These are phyloP conservation scores for Colletotrichum gigasporum DNA, from an alignment of 2,329 filamentous ascomycete genomes.

Conservation along the genomic window DNA sequence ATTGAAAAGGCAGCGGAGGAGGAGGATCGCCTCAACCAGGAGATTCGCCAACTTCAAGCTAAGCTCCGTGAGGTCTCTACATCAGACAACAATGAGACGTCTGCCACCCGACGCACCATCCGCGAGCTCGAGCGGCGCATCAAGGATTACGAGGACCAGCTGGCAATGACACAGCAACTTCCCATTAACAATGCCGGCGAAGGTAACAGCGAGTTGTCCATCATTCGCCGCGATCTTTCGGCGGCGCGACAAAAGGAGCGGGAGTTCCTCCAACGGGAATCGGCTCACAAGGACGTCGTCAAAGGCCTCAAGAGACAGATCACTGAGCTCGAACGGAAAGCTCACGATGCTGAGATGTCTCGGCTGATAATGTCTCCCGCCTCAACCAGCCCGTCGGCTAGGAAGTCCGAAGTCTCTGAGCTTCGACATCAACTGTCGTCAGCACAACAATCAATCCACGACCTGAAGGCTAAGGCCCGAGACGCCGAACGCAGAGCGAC, in stretches of 20 bases:
- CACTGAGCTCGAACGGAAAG: constrained; percentile 71
- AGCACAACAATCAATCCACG: constrained; percentile 67
- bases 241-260: constrained; percentile 73
- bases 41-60: constrained; percentile 62
- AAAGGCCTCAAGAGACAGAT: constrained; percentile 73
- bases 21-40: constrained; percentile 68
- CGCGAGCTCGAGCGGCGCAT: constrained; percentile 72
- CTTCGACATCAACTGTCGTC: constrained; percentile 69
- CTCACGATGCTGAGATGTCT: constrained; percentile 71
- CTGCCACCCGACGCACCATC: constrained; percentile 69
- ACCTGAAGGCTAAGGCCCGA: constrained; percentile 58
- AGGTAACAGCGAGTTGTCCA: constrained; percentile 64
- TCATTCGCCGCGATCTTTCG: constrained; percentile 70
- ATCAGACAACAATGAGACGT: constrained; percentile 62
- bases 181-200: constrained; percentile 47
- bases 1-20: constrained; percentile 73
- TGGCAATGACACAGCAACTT: constrained; percentile 44
- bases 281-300: constrained; percentile 68
- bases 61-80: constrained; percentile 54
- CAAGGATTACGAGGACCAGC: constrained; percentile 60
- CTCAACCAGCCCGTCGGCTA: constrained; percentile 60
- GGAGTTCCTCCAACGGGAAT: constrained; percentile 72
- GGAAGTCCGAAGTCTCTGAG: constrained; percentile 65
- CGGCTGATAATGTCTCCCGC: constrained; percentile 55
- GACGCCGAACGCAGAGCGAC: constrained; percentile 60